A percentile compares a stretch with the other conserved stretches of the same genome.
These are phyloP conservation scores for Ceratocystis lukuohia DNA, from an alignment of 2,329 filamentous ascomycete genomes.

Conservation along the genomic window DNA sequence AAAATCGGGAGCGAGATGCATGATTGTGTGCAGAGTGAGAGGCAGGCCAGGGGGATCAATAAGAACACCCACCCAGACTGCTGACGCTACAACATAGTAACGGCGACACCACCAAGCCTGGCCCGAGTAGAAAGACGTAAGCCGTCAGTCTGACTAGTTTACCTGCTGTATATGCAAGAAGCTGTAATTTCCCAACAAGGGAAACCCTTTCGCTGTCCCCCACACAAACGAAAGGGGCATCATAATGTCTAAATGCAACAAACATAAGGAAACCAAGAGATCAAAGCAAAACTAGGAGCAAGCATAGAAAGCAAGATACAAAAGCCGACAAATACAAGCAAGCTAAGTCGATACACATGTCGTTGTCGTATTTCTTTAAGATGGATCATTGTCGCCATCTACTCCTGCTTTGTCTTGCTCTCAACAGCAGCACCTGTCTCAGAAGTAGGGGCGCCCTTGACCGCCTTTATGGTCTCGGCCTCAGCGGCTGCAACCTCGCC, in stretches of 20 bases:
- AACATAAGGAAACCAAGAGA: conserved; percentile 11
- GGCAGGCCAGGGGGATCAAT: not conserved
- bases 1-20: not conserved
- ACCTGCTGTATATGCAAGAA: not conserved
- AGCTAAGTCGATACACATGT: not conserved
- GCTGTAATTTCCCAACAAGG: conserved; percentile 7
- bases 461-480: conserved; percentile 15
- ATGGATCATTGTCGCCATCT: conserved; percentile 20
- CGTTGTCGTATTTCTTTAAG: not conserved
- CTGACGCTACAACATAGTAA: too few relatives aligned
- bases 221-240: conserved; percentile 15
- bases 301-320: not conserved
- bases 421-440: conserved; percentile 16
- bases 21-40: not conserved
- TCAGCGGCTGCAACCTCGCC: conserved; percentile 21
- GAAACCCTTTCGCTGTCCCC: not conserved
- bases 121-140: not conserved
- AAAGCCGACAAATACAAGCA: conserved; percentile 5
- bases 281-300: conserved; percentile 11
- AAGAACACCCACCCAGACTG: too few relatives aligned
- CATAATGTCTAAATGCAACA: conserved; percentile 19
- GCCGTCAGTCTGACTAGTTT: not conserved
- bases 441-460: conserved; percentile 8
- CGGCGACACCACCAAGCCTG: not conserved
- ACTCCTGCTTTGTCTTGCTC: conserved; percentile 24